These are phyloP conservation scores for Allomyces macrogynus DNA, from an alignment of 192 early-diverging fungal genomes.

Conservation along the genomic window DNA sequence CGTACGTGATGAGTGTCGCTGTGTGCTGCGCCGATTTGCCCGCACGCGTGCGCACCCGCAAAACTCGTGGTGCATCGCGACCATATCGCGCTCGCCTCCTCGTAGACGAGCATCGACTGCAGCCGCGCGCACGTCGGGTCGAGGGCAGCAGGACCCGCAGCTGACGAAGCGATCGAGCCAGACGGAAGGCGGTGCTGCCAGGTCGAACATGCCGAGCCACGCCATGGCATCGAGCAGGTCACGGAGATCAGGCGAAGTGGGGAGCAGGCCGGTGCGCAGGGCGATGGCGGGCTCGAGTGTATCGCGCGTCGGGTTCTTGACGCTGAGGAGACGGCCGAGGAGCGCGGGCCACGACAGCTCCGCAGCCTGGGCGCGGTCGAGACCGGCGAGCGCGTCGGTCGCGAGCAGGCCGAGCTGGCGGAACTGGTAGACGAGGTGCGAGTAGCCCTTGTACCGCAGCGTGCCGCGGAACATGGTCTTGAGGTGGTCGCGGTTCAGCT, in stretches of 20 bases:
- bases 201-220: conserved; percentile 9
- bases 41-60: conserved; percentile 44
- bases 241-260: background rate
- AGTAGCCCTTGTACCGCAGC: conserved; percentile 75
- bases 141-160: conserved; percentile 30
- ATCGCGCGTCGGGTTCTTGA: conserved; percentile 1
- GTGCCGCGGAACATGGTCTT: conserved; percentile 93
- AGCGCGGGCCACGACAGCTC: conserved; percentile 15
- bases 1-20: conserved; percentile 48
- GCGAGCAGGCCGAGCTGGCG: conserved; percentile 58
- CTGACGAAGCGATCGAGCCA: conserved; percentile 6
- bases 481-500: conserved; percentile 46
- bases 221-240: conserved; percentile 7
- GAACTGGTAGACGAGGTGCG: conserved; percentile 65
- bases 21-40: conserved; percentile 37
- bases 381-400: conserved; percentile 17
- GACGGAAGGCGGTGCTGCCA: conserved; percentile 6
- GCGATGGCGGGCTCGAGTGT: background rate
- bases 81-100: conserved; percentile 71
- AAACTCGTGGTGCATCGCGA: conserved; percentile 89
- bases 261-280: background rate
- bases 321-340: conserved; percentile 20
- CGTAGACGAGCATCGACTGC: conserved; percentile 54
- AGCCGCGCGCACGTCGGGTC: conserved; percentile 72
- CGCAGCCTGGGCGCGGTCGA: conserved; percentile 1